Percentiles rank a stretch among this genome's conserved stretches.
Evolutionary conservation across 176 grass and related monocot genomes (phyloP).

Genomic region (Aegilops sharonensis): DNA sequence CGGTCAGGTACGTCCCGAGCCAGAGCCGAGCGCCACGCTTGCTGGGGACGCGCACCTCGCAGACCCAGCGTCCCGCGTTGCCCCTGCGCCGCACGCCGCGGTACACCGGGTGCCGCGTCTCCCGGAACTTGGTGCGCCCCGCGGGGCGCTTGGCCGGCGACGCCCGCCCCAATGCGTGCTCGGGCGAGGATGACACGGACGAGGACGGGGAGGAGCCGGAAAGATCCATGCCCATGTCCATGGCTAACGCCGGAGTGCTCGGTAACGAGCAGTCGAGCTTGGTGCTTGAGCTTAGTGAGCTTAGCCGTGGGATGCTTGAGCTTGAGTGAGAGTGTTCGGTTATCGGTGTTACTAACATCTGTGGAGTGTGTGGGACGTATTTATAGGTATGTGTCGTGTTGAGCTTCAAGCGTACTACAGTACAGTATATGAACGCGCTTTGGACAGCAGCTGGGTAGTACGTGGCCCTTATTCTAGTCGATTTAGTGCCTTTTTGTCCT

Average conservation of each 20-base stretch:
- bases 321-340: neutral
- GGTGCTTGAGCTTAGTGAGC: neutral
- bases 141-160: slow-evolving; percentile 57
- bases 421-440: slow-evolving; percentile 14
- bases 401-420: neutral
- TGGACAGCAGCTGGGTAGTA: slow-evolving; percentile 26
- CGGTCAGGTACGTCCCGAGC: slow-evolving; percentile 68
- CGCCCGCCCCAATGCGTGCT: neutral
- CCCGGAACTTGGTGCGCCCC: slow-evolving; percentile 76
- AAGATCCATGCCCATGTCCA: slow-evolving; percentile 16
- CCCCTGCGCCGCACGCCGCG: slow-evolving; percentile 62
- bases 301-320: neutral
- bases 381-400: slow-evolving; percentile 31
- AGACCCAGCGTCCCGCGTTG: slow-evolving; percentile 56
- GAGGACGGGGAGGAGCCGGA: slow-evolving; percentile 18
- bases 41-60: slow-evolving; percentile 69
- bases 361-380: neutral
- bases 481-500: neutral
- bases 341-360: neutral
- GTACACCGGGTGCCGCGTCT: slow-evolving; percentile 80
- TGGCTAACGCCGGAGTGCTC: neutral
- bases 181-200: neutral
- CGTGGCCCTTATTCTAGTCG: neutral
- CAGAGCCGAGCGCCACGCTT: slow-evolving; percentile 58
- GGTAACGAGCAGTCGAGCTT: neutral